phyloP scores from a whole-genome alignment of 108 stramenopile species.

The Cyclotella sp. region DNA sequence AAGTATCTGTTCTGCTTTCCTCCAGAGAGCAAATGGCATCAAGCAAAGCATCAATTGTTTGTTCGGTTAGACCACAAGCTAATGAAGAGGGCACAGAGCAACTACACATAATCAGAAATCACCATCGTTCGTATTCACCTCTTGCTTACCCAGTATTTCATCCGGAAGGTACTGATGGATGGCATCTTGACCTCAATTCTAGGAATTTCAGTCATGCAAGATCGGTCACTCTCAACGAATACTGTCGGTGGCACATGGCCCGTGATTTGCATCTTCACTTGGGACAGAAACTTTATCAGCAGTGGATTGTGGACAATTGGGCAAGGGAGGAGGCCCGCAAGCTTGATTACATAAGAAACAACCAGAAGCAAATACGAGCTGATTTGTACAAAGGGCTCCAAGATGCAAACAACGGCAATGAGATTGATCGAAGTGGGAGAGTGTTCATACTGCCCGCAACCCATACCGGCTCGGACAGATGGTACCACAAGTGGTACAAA shows the following conservation, averaged over 20 bases:
- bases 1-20: not conserved
- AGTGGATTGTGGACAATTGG: constrained; percentile 24
- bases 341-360: not conserved
- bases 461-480: constrained; percentile 13
- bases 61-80: not conserved
- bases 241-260: constrained; percentile 16
- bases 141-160: constrained; percentile 24
- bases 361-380: constrained; percentile 18
- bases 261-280: not conserved
- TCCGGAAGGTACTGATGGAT: constrained; percentile 33
- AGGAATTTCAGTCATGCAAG: not conserved
- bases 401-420: not conserved
- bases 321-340: not conserved
- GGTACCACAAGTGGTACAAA: constrained; percentile 15
- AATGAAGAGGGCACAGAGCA: not conserved
- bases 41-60: not conserved
- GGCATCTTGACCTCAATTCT: constrained; percentile 6
- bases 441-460: constrained; percentile 8
- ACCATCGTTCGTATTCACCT: no score
- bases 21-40: not conserved
- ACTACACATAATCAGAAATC: no score
- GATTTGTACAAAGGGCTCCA: not conserved
- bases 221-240: constrained; percentile 3
- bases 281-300: constrained; percentile 9
- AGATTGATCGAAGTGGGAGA: constrained; percentile 13